Percentiles rank a stretch among this genome's conserved stretches.
Evolutionary conservation across 345 rosid species (phyloP).

Genomic region (Brassica cretica): DNA sequence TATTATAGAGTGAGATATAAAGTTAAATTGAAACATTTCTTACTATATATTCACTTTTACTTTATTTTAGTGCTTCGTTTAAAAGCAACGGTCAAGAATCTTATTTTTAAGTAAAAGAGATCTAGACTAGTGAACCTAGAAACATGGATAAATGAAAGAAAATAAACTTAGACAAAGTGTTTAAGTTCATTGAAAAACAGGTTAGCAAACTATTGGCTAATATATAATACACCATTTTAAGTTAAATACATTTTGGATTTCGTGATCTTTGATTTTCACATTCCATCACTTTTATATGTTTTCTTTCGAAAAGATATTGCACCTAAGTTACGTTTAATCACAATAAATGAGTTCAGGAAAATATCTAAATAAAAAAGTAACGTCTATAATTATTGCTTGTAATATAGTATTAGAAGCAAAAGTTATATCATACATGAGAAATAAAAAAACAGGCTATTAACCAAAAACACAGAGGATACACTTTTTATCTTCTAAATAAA

Average conservation of each 20-base stretch:
- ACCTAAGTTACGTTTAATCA: neutral
- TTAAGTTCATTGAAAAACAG: neutral
- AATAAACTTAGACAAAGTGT: neutral
- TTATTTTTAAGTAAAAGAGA: neutral
- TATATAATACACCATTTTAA: neutral
- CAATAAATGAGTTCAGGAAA: neutral
- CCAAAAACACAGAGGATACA: neutral
- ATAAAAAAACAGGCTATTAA: neutral
- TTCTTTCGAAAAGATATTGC: neutral
- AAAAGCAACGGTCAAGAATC: neutral
- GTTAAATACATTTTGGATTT: neutral
- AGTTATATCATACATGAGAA: neutral
- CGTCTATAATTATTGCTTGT: neutral
- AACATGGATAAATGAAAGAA: neutral
- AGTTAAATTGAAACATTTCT: too few relatives aligned
- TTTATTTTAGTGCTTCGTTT: neutral
- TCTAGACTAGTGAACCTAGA: neutral
- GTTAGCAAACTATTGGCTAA: neutral
- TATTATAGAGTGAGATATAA: too few relatives aligned
- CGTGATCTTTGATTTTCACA: neutral
- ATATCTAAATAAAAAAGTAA: neutral
- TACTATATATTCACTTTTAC: too few relatives aligned
- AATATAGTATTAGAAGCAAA: neutral
- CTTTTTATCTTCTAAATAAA: neutral
- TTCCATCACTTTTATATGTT: neutral